phyloP scores from a whole-genome alignment of 805 yeast species.

The Lipomyces sp. region DNA sequence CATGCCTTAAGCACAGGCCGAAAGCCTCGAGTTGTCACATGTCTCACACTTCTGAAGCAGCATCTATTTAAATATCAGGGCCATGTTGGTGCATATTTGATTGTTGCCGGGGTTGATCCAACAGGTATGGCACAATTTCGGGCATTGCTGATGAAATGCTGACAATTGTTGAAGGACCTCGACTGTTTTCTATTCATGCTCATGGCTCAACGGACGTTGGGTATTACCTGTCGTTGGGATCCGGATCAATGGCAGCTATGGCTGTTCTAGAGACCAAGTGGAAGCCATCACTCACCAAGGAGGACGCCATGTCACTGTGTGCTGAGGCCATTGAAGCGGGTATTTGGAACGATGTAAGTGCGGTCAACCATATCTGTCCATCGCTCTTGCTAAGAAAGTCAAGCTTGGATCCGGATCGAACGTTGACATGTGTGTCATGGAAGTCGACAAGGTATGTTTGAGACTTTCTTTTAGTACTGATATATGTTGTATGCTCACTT shows the following conservation, averaged over 20 bases:
- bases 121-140: constrained; percentile 59
- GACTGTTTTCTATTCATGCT: constrained; percentile 90
- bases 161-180: constrained; percentile 53
- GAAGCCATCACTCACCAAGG: constrained; percentile 76
- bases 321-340: constrained; percentile 95
- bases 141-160: neutral
- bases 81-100: constrained; percentile 93
- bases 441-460: constrained; percentile 73
- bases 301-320: constrained; percentile 89
- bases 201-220: constrained; percentile 99
- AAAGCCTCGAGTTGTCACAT: constrained; percentile 90
- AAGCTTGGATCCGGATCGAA: constrained; percentile 94
- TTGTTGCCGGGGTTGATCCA: constrained; percentile 98
- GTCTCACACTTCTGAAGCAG: constrained; percentile 90
- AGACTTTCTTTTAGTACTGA: too few species aligned
- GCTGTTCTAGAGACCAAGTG: constrained; percentile 91
- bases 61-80: constrained; percentile 97
- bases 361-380: neutral
- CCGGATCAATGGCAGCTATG: constrained; percentile 98
- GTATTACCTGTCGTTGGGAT: constrained; percentile 87
- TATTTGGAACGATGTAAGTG: constrained; percentile 84
- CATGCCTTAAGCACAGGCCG: constrained; percentile 84
- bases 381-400: neutral
- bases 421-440: constrained; percentile 97
- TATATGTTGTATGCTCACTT: neutral